phyloP scores from a whole-genome alignment of 495 filamentous ascomycete genomes.

The Penicillium pulvis region DNA sequence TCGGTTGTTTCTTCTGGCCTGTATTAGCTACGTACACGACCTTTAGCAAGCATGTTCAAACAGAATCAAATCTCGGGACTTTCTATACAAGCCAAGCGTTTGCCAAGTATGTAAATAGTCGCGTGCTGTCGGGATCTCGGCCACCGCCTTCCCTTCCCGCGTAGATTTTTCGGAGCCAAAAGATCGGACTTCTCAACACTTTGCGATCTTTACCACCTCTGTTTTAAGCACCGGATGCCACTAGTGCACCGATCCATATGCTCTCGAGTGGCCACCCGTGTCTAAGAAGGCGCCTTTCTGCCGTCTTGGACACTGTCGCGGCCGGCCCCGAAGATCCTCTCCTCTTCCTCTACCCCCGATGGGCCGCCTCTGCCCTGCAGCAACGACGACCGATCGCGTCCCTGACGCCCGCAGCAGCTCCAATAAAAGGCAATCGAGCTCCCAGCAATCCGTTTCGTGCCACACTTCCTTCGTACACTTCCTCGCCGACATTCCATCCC shows the following conservation, averaged over 20 bases:
- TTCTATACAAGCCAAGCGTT: neutral
- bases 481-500: slow-evolving; percentile 18
- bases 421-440: neutral
- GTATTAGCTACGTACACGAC: slow-evolving; percentile 4
- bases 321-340: slow-evolving; percentile 44
- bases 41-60: neutral
- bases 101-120: slow-evolving; percentile 1
- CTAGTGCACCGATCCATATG: slow-evolving; percentile 33
- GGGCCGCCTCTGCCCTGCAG: slow-evolving; percentile 35
- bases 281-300: slow-evolving; percentile 44
- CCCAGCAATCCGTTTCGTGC: slow-evolving; percentile 5
- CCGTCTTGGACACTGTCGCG: slow-evolving; percentile 40
- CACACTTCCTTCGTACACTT: slow-evolving; percentile 2
- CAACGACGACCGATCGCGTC: slow-evolving; percentile 28
- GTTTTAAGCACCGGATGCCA: slow-evolving; percentile 22
- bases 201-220: neutral
- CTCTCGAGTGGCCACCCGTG: slow-evolving; percentile 43
- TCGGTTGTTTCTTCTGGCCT: neutral
- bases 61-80: neutral
- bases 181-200: slow-evolving; percentile 11
- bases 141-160: slow-evolving; percentile 35
- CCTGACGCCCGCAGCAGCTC: slow-evolving; percentile 12
- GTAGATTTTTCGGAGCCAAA: slow-evolving; percentile 33
- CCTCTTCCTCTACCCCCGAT: slow-evolving; percentile 51
- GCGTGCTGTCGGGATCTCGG: slow-evolving; percentile 8